These are phyloP conservation scores for Dichomitus squalens DNA, from an alignment of 1,284 basidiomycete genomes.

Conservation along the genomic window DNA sequence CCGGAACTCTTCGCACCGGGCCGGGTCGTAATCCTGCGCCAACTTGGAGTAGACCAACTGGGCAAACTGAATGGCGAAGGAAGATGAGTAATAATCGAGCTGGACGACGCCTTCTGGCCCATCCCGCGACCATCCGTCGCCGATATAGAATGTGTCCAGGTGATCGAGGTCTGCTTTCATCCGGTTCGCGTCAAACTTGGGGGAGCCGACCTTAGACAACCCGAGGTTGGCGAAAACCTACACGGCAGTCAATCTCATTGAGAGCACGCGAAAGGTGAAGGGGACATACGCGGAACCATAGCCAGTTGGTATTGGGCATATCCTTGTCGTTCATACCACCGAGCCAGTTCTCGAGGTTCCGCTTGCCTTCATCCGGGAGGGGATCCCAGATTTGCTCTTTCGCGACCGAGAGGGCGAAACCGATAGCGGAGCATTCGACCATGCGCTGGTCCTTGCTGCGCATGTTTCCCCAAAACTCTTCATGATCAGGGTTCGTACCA, in stretches of 20 bases:
- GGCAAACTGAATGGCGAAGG: constrained; percentile 78
- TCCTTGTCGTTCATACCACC: constrained; percentile 77
- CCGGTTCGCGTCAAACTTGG: constrained; percentile 56
- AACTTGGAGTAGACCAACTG: constrained; percentile 76
- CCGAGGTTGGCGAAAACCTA: constrained; percentile 80
- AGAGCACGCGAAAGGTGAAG: not conserved
- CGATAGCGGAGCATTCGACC: constrained; percentile 82
- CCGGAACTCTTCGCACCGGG: constrained; percentile 63
- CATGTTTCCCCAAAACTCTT: constrained; percentile 79
- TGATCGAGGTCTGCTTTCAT: constrained; percentile 79
- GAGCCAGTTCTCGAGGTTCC: constrained; percentile 66
- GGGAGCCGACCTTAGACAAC: constrained; percentile 61
- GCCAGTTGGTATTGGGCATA: constrained; percentile 78
- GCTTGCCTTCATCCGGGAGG: constrained; percentile 54
- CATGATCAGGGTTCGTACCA: constrained; percentile 64
- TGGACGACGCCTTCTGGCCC: constrained; percentile 79
- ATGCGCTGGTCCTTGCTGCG: constrained; percentile 78
- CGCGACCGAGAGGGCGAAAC: constrained; percentile 69
- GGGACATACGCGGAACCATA: constrained; percentile 71
- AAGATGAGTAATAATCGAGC: constrained; percentile 79
- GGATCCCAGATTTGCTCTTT: constrained; percentile 68
- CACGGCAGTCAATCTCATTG: not conserved
- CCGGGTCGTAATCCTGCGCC: constrained; percentile 62
- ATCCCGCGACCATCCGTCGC: constrained; percentile 76
- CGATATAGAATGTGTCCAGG: constrained; percentile 79